phyloP scores from a whole-genome alignment of 2,329 filamentous ascomycete genomes.

The Stachybotrys echinatus region DNA sequence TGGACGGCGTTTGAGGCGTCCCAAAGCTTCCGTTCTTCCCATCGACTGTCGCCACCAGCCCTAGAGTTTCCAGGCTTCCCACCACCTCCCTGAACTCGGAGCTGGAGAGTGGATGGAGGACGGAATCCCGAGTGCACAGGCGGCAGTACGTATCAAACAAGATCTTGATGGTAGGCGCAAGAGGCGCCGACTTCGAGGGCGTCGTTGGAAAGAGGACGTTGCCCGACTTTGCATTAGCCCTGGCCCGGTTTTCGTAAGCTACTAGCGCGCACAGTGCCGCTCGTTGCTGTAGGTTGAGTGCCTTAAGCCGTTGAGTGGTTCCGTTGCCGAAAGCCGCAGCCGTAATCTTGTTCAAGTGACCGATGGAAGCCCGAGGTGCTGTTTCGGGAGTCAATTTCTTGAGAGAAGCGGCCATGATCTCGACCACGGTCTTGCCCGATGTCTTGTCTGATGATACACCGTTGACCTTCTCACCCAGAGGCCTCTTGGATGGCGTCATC shows the following conservation, averaged over 20 bases:
- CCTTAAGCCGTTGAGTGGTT: slow-evolving; percentile 74
- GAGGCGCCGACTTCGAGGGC: slow-evolving; percentile 54
- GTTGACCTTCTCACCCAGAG: slow-evolving; percentile 78
- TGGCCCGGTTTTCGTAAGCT: slow-evolving; percentile 74
- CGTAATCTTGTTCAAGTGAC: slow-evolving; percentile 87
- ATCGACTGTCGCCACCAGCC: slow-evolving; percentile 66
- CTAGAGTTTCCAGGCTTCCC: slow-evolving; percentile 81
- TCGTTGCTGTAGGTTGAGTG: slow-evolving; percentile 93
- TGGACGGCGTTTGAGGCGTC: slow-evolving; percentile 63
- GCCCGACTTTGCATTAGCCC: slow-evolving; percentile 39
- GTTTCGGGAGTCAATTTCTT: slow-evolving; percentile 65
- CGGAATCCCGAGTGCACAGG: slow-evolving; percentile 81
- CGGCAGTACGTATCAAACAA: slow-evolving; percentile 79
- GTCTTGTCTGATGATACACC: slow-evolving; percentile 32
- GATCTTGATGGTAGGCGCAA: slow-evolving; percentile 75
- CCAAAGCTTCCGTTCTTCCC: slow-evolving; percentile 65
- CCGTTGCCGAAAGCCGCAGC: slow-evolving; percentile 87
- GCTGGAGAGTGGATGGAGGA: slow-evolving; percentile 81
- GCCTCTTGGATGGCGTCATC: slow-evolving; percentile 66
- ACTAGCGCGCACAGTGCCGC: slow-evolving; percentile 85
- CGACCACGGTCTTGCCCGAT: slow-evolving; percentile 36
- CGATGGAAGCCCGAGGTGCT: slow-evolving; percentile 83
- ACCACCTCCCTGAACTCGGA: slow-evolving; percentile 95
- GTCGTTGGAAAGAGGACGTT: slow-evolving; percentile 35
- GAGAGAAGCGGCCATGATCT: slow-evolving; percentile 49